These are phyloP conservation scores for Fusarium guadeloupense DNA, from an alignment of 2,329 filamentous ascomycete genomes.

Conservation along the genomic window DNA sequence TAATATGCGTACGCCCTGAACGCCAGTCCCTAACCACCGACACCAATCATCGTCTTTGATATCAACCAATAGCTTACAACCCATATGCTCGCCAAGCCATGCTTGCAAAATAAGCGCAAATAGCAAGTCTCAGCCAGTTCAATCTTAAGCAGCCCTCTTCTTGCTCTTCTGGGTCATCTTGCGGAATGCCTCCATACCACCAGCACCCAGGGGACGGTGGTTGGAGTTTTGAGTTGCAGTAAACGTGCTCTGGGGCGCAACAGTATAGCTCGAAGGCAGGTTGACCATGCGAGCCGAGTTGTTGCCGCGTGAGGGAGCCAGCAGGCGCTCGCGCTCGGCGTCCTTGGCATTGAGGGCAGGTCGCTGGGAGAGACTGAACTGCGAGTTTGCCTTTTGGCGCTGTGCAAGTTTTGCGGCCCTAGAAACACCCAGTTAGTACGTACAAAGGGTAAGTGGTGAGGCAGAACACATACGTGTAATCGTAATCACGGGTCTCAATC, in stretches of 20 bases:
- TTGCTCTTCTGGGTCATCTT: conserved; percentile 73
- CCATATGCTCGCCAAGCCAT: background rate
- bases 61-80: conserved; percentile 36
- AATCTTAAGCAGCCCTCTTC: conserved; percentile 51
- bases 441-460: fast-evolving
- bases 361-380: conserved; percentile 61
- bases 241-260: conserved; percentile 70
- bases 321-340: conserved; percentile 65
- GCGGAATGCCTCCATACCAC: conserved; percentile 70
- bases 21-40: conserved; percentile 32
- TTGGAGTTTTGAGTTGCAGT: conserved; percentile 61
- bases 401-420: conserved; percentile 65
- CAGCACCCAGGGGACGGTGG: conserved; percentile 69
- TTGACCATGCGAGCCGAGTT: conserved; percentile 67
- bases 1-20: conserved; percentile 35
- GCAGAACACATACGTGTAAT: conserved; percentile 62
- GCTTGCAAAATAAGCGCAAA: background rate
- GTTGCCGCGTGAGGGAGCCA: conserved; percentile 63
- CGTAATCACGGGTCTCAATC: conserved; percentile 70
- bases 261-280: conserved; percentile 65
- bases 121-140: background rate
- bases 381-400: conserved; percentile 57
- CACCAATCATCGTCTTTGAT: conserved; percentile 31
- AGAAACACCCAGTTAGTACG: conserved; percentile 28
- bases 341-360: conserved; percentile 57